Conservation (phyloP, 73 alveolate genomes). For the Durusdinium trenchii region DNA sequence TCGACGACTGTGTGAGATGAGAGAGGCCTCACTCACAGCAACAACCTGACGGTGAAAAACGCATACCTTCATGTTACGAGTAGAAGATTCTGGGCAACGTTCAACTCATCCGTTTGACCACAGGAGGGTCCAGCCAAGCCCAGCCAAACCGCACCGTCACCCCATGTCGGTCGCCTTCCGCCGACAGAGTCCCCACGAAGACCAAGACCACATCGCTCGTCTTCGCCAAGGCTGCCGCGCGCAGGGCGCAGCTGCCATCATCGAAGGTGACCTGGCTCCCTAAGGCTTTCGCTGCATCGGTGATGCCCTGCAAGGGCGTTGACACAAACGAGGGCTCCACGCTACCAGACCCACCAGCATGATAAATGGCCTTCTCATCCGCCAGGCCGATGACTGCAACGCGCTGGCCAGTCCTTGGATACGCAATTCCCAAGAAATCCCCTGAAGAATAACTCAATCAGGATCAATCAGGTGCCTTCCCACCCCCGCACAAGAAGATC, state of each 20-base stretch:
- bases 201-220: slow-evolving; percentile 31
- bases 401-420: neutral
- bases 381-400: slow-evolving; percentile 84
- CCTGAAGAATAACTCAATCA: no score
- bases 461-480: no score
- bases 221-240: slow-evolving; percentile 18
- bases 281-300: slow-evolving; percentile 3
- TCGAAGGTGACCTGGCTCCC: neutral
- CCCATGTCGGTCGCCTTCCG: no score
- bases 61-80: no score
- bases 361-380: slow-evolving; percentile 56
- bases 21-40: no score
- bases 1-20: no score
- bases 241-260: slow-evolving; percentile 5
- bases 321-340: slow-evolving; percentile 50
- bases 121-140: no score
- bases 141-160: no score
- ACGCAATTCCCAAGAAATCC: neutral
- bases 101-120: no score
- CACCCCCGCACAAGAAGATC: neutral
- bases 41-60: no score
- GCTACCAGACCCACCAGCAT: slow-evolving; percentile 73
- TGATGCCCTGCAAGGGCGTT: slow-evolving; percentile 68
- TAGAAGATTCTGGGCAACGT: no score
- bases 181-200: slow-evolving; percentile 60